Evolutionary conservation across 1,284 basidiomycete species (phyloP).

Genomic region (Trichosporon sp.): DNA sequence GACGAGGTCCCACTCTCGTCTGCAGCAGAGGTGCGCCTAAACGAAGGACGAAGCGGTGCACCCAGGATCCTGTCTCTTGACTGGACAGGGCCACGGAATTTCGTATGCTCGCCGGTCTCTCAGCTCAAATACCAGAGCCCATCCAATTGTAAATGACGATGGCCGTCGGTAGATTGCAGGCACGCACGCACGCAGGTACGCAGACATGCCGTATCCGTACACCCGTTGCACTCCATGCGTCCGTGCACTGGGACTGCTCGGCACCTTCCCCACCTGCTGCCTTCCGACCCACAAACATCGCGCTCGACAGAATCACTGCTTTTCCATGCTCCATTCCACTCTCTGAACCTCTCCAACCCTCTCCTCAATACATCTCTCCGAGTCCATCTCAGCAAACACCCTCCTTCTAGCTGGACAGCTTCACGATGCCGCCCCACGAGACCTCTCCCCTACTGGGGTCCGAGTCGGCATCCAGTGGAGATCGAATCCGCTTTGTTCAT

Average conservation of each 20-base stretch:
- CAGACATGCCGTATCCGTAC: too few relatives aligned
- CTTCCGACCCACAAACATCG: neutral
- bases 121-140: neutral
- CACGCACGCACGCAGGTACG: too few relatives aligned
- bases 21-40: neutral
- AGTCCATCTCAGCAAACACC: neutral
- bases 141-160: neutral
- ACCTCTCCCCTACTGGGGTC: conserved; percentile 18
- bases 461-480: conserved; percentile 4
- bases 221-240: too few relatives aligned
- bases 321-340: neutral
- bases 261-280: neutral
- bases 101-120: neutral
- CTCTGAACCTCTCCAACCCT: neutral
- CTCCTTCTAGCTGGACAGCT: neutral
- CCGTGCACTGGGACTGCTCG: neutral
- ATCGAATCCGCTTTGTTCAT: conserved; percentile 28
- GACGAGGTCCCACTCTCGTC: too few relatives aligned
- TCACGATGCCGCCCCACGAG: conserved; percentile 24
- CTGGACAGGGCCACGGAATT: neutral
- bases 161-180: neutral
- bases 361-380: neutral
- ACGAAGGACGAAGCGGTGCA: neutral
- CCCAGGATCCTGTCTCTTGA: neutral
- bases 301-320: neutral